Percentiles rank a stretch among this genome's conserved stretches.
Conservation (phyloP, 345 rosid genomes). For the Iberis pinnata region DNA sequence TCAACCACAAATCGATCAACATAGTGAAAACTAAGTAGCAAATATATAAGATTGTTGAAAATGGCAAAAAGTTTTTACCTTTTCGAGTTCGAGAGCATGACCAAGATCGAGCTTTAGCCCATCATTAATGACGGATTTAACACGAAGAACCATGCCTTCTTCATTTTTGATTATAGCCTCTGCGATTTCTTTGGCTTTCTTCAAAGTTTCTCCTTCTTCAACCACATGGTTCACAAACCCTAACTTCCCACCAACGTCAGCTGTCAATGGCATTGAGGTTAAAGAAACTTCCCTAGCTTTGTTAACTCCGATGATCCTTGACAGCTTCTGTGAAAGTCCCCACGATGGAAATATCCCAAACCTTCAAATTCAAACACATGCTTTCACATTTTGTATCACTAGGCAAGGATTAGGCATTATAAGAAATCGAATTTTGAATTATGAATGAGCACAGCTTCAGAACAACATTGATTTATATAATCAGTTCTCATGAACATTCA, state of each 20-base stretch:
- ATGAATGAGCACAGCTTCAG: too few species aligned
- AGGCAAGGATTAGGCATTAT: too few species aligned
- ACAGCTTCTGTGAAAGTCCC: conserved; percentile 92
- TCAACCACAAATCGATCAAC: background rate
- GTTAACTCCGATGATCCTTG: conserved; percentile 52
- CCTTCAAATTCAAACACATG: too few species aligned
- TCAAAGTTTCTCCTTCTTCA: conserved; percentile 51
- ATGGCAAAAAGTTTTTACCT: conserved; percentile 38
- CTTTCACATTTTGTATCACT: too few species aligned
- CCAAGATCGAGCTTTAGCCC: conserved; percentile 71
- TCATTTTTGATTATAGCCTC: conserved; percentile 60
- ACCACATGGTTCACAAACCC: conserved; percentile 85
- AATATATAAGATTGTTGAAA: background rate
- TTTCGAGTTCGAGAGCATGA: conserved; percentile 66
- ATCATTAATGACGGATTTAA: conserved; percentile 73
- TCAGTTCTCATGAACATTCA: too few species aligned
- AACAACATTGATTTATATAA: too few species aligned
- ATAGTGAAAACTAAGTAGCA: background rate
- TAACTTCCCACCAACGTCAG: conserved; percentile 76
- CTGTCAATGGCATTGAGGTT: conserved; percentile 53
- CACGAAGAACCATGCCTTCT: conserved; percentile 64
- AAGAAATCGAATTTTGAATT: too few species aligned
- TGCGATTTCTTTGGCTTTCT: conserved; percentile 63
- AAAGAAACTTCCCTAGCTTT: conserved; percentile 43
- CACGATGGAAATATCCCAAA: conserved; percentile 95